Evolutionary conservation across 2,329 filamentous ascomycete species (phyloP), one percentile per base, ranked within the genome.

Genomic region (Zymoseptoria crescenta): DNA sequence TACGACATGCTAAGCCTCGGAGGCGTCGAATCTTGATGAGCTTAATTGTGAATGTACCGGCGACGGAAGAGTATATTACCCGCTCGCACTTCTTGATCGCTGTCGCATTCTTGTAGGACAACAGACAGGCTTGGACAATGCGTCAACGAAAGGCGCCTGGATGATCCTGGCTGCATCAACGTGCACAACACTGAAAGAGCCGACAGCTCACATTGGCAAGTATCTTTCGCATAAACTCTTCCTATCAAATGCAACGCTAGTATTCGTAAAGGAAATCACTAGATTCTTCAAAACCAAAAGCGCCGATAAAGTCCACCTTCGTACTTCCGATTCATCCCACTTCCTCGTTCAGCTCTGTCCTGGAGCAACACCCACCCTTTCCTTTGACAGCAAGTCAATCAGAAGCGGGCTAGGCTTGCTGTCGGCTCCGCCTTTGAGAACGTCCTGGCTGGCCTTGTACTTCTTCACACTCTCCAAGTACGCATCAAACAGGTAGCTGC

Each of bases 401-500:
- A 97, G 82, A 59, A 96, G 82, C 69, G 92, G 88, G 67, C 85
- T 91, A 29, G 93, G 93, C 67, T 88, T 86, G 81, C 90, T 96
- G 77, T 93, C 91, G 78, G 89, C 88, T 75, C 88, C 77, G 2
- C 83, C 82, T 61, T 81, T 79, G 69, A 86, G 89, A 58, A 87
- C 82, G 56, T 83, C 79, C 76, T 95, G 87, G 74, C 82, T 87
- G 69, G 87, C 83, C 86, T 96, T 97, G 84, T 93, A 96, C 72
- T 88, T 84, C 74, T 86, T 82, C 41, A 97, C 91, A 70, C 88
- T 93, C 74, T 96, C 86, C 52, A 97, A 80, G 79, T 97, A 99
- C 80, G 90, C 91, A 77, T 99, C 94, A 72, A 99, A 99, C 61
- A 99, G 83, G 78, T 96, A 97, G 1, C 90, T 87, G 64, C 90